These are phyloP conservation scores for Xylaria sp. DNA, from an alignment of 2,329 filamentous ascomycete genomes.

Conservation along the genomic window DNA sequence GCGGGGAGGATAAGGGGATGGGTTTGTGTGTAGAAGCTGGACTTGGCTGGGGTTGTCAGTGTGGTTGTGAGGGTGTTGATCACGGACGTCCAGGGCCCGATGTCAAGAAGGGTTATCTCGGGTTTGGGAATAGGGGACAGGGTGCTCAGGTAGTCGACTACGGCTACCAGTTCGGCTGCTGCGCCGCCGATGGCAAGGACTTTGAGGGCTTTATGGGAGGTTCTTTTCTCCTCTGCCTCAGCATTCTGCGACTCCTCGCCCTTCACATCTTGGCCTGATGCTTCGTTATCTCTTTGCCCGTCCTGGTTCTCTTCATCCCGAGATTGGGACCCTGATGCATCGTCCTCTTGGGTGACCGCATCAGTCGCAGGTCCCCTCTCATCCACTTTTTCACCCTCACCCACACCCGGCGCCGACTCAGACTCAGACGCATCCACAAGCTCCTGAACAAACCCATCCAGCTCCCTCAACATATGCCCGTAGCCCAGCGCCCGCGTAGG, in stretches of 20 bases:
- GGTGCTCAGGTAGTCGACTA: constrained; percentile 40
- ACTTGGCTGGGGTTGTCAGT: constrained; percentile 49
- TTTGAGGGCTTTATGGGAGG: constrained; percentile 26
- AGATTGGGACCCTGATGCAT: not conserved
- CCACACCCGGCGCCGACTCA: too few relatives aligned
- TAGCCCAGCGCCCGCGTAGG: constrained; percentile 81
- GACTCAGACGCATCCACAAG: constrained; percentile 1
- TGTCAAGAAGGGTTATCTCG: constrained; percentile 66
- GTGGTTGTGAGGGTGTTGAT: constrained; percentile 51
- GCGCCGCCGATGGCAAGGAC: constrained; percentile 52
- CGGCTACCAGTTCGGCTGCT: constrained; percentile 56
- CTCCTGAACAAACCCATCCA: constrained; percentile 26
- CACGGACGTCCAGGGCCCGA: constrained; percentile 69
- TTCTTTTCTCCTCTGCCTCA: not conserved
- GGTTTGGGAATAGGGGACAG: constrained; percentile 18
- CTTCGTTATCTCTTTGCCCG: not conserved
- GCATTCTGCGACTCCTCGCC: not conserved
- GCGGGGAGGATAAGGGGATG: constrained; percentile 37
- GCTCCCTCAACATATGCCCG: constrained; percentile 45
- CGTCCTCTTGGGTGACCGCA: not conserved
- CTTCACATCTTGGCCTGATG: not conserved
- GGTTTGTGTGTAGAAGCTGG: constrained; percentile 41
- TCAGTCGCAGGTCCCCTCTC: not conserved
- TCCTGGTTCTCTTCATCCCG: too few relatives aligned
- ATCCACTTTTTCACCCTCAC: not conserved